These are phyloP conservation scores for Curvularia verruculosa DNA, from an alignment of 2,329 filamentous ascomycete genomes.

Conservation along the genomic window DNA sequence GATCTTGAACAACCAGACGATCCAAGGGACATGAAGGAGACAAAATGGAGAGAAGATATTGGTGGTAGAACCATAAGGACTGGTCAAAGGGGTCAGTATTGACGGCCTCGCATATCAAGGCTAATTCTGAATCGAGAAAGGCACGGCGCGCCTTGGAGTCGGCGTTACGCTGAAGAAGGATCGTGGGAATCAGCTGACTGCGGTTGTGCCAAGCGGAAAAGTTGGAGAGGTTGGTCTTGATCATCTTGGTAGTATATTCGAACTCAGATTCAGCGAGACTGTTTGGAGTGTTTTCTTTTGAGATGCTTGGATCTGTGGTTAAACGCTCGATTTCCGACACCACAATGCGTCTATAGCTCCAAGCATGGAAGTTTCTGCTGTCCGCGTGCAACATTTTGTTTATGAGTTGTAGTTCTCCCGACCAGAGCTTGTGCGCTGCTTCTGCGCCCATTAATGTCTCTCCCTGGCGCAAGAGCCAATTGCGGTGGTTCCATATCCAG, in stretches of 20 bases:
- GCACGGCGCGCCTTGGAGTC: conserved; percentile 65
- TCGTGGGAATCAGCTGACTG: conserved; percentile 77
- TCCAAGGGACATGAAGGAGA: conserved; percentile 58
- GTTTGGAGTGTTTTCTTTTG: conserved; percentile 15
- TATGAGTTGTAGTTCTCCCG: conserved; percentile 80
- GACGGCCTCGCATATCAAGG: conserved; percentile 75
- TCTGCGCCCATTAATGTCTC: conserved; percentile 65
- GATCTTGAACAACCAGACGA: conserved; percentile 67
- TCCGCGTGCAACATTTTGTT: conserved; percentile 88
- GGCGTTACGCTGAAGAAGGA: conserved; percentile 74
- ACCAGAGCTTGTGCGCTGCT: conserved; percentile 73
- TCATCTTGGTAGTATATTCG: conserved; percentile 88
- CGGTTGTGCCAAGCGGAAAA: conserved; percentile 97
- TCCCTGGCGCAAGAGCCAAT: conserved; percentile 80
- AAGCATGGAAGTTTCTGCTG: conserved; percentile 93
- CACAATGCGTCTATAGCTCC: conserved; percentile 85
- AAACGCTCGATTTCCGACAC: conserved; percentile 74
- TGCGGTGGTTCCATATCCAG: conserved; percentile 97
- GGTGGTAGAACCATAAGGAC: conserved; percentile 96
- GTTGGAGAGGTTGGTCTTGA: conserved; percentile 83
- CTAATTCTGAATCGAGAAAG: conserved; percentile 80
- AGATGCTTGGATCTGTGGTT: neutral
- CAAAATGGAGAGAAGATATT: conserved; percentile 75
- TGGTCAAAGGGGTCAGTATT: conserved; percentile 93
- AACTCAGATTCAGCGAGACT: conserved; percentile 83